Conservation (phyloP, 1,284 basidiomycete species). For the Pisolithus thermaeus region DNA sequence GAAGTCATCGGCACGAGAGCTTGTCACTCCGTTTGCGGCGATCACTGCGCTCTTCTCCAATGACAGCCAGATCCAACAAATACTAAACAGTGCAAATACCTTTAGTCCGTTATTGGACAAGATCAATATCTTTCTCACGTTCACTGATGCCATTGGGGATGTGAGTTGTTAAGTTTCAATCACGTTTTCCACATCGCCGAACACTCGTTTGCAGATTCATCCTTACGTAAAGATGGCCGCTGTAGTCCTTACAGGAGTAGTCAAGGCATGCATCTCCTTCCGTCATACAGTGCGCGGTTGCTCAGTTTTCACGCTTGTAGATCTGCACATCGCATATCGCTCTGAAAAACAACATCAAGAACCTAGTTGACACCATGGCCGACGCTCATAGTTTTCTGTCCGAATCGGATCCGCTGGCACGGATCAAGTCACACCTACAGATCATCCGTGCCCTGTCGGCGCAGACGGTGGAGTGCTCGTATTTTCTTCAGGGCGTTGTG, state of each 20-base stretch:
- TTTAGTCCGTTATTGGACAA: constrained; percentile 7
- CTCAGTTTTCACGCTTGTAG: constrained; percentile 2
- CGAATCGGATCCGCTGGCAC: constrained; percentile 4
- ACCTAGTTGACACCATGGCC: constrained; percentile 11
- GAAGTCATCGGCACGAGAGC: neutral
- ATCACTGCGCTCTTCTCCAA: neutral
- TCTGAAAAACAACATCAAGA: constrained; percentile 5
- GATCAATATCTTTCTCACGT: constrained; percentile 1
- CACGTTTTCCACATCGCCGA: neutral
- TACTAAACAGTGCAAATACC: neutral
- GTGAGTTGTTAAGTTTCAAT: neutral
- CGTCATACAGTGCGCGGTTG: neutral
- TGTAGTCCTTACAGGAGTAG: constrained; percentile 7
- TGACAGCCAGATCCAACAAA: neutral
- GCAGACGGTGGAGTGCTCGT: constrained; percentile 14
- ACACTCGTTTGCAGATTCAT: constrained; percentile 10
- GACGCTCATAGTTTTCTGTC: constrained; percentile 10
- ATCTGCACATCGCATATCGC: constrained; percentile 3
- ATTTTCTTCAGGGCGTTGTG: constrained; percentile 15
- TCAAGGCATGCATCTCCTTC: constrained; percentile 7
- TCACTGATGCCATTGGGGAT: constrained; percentile 5
- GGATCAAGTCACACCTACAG: constrained; percentile 2
- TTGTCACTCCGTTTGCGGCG: neutral
- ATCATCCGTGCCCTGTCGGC: constrained; percentile 4
- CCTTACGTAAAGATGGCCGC: constrained; percentile 16